Percentiles rank a stretch among this genome's conserved stretches.
These are phyloP conservation scores for Nothophoma quercina DNA, from an alignment of 2,329 filamentous ascomycete genomes.

Conservation along the genomic window DNA sequence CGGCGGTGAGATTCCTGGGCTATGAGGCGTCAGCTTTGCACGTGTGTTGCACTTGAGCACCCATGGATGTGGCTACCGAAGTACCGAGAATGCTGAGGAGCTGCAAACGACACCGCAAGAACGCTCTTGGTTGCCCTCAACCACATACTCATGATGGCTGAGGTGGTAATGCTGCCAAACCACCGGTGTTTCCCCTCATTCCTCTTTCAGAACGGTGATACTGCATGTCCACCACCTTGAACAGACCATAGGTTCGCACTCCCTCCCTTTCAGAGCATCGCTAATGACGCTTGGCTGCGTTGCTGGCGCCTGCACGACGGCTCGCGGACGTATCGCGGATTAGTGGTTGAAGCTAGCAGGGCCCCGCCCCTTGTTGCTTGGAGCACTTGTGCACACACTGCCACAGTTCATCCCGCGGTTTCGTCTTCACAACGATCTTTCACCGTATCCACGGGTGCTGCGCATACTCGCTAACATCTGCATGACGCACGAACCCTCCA, in stretches of 20 bases:
- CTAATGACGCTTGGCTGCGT: conserved; percentile 8
- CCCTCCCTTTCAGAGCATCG: conserved; percentile 13
- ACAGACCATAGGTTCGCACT: conserved; percentile 10
- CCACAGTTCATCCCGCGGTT: conserved; percentile 24
- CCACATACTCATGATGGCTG: neutral
- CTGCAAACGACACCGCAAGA: conserved; percentile 9
- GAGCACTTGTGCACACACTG: conserved; percentile 21
- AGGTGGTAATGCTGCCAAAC: neutral
- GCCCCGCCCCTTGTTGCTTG: conserved; percentile 1
- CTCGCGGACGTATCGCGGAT: neutral
- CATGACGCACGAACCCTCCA: conserved; percentile 26
- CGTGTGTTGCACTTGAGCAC: conserved; percentile 15
- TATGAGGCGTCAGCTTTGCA: conserved; percentile 19
- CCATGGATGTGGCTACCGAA: neutral
- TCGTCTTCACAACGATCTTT: conserved; percentile 1
- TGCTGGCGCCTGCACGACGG: conserved; percentile 10
- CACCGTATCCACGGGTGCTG: conserved; percentile 21
- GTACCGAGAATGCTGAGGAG: neutral
- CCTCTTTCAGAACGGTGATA: conserved; percentile 1
- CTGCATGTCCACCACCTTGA: neutral
- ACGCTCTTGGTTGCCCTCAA: neutral
- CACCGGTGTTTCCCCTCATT: neutral
- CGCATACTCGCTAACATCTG: conserved; percentile 26
- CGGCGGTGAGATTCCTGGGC: conserved; percentile 17
- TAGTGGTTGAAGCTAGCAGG: conserved; percentile 1